Base-by-base conservation (phyloP, 2,329 filamentous ascomycete species). In the Fusarium sp. region DNA sequence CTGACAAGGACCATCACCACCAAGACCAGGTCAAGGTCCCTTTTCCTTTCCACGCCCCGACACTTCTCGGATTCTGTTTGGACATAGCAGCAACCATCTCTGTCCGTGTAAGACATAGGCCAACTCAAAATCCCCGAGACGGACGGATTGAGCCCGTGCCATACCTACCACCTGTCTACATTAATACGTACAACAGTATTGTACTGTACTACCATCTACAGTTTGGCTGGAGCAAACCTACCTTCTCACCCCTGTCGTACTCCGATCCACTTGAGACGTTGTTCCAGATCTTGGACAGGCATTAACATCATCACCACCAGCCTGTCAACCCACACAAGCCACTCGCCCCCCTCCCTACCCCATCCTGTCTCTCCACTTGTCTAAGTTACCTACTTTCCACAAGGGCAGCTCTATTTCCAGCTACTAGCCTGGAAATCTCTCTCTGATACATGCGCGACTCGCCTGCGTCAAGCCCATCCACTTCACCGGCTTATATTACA, bases 401-500 rank as follows among this genome's bases (percentile, higher is more conserved):
- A 66, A 66, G 54, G 62, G 64, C 59, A 69, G 67, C 71, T 72
- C 65, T 73, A 63, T 73, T 71, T 75, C 73, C 70, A 73, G 70
- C 71, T 73, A 59, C 49, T 75, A 75, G 73, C 64, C 69, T 72
- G 73, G 73, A 75, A 75, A 70, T 71, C 67, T 69, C 60, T 70
- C 63, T 68, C 66, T 74, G 71, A 75, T 76, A 76, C 74, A 76
- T 75, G 73, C 74, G 73, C 73, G 70, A 75, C 65, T 75, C 73
- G 73, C 73, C 73, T 71, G 65, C 73, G 67, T 73, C 73, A 71
- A 71, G 65, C 73, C 73, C 71, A 72, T 75, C 73, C 61, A 63
- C 73, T 60, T 74, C 66, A 63, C 66, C 66, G 60, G 61, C 70
- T 72, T 75, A 75, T 75, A 75, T 75, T 72, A 75, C 61, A 74